Conservation (phyloP, 441 rosid genomes). For the Syzygium malaccense region DNA sequence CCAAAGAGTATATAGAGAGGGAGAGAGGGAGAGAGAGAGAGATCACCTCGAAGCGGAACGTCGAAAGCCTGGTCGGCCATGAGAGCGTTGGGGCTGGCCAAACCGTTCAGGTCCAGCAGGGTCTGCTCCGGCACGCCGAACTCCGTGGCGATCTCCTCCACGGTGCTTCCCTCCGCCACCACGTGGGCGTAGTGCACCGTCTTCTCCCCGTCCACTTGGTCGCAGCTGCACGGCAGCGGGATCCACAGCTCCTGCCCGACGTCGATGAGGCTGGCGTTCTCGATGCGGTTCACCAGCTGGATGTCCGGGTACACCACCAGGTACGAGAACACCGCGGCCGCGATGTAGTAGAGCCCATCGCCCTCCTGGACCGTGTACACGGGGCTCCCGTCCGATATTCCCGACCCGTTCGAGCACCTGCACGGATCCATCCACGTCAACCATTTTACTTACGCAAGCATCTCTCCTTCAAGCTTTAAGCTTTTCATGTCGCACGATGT, state of each 20-base stretch:
- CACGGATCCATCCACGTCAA: constrained; percentile 16
- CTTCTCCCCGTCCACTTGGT: neutral
- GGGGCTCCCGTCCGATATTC: constrained; percentile 41
- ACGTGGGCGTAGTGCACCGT: constrained; percentile 7
- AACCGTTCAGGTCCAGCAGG: neutral
- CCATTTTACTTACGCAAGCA: neutral
- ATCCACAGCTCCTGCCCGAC: constrained; percentile 17
- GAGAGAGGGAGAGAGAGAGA: neutral
- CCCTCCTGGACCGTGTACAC: constrained; percentile 35
- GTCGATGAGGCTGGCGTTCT: constrained; percentile 7
- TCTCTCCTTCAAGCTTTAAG: neutral
- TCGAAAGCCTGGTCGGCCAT: neutral
- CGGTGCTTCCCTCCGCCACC: constrained; percentile 6
- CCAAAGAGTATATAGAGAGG: neutral
- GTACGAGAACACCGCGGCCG: constrained; percentile 33
- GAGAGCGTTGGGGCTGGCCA: neutral
- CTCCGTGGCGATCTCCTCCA: constrained; percentile 1
- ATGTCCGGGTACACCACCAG: constrained; percentile 25
- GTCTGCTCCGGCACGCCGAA: neutral
- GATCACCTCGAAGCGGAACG: constrained; percentile 4
- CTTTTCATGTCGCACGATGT: neutral
- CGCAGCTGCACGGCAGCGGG: constrained; percentile 14
- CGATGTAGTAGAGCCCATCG: constrained; percentile 42
- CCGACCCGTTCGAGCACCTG: constrained; percentile 55
- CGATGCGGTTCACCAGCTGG: constrained; percentile 22